A percentile compares a stretch with the other conserved stretches of the same genome.
Conservation (phyloP, 192 early-diverging fungal genomes). For the Coemansia umbellata region DNA sequence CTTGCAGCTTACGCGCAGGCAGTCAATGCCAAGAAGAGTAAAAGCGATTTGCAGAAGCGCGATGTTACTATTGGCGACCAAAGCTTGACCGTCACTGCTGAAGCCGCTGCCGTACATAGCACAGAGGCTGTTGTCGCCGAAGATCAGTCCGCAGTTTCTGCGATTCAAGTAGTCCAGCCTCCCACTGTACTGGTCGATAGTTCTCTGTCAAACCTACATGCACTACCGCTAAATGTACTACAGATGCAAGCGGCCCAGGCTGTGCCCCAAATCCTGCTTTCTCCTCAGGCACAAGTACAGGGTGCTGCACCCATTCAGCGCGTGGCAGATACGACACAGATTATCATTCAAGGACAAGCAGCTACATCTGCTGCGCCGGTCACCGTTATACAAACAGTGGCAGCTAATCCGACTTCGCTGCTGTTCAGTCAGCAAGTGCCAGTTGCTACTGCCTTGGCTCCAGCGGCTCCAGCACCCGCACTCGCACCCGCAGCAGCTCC, state of each 20-base stretch:
- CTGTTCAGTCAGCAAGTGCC: no score
- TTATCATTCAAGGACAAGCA: conserved; percentile 22
- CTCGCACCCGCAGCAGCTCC: background rate
- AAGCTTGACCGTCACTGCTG: conserved; percentile 14
- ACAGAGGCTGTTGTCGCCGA: conserved; percentile 4
- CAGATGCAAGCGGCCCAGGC: background rate
- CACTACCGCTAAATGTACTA: background rate
- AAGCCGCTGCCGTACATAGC: conserved; percentile 9
- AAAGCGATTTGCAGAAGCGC: conserved; percentile 6
- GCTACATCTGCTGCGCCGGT: conserved; percentile 12
- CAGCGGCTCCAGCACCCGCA: conserved; percentile 2
- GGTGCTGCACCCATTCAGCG: conserved; percentile 12
- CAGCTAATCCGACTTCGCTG: conserved; percentile 2
- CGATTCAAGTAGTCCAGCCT: conserved; percentile 11
- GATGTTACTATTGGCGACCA: conserved; percentile 20
- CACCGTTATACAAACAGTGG: conserved; percentile 18
- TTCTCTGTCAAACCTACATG: conserved; percentile 1
- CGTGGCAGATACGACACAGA: conserved; percentile 24
- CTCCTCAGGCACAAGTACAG: conserved; percentile 6
- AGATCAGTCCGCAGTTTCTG: conserved; percentile 2
- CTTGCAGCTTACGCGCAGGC: conserved; percentile 26
- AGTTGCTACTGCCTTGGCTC: background rate
- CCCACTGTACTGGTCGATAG: conserved; percentile 17
- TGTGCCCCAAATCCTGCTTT: background rate
- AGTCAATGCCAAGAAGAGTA: background rate